Evolutionary conservation across 2,329 filamentous ascomycete species (phyloP).

Genomic region (Penicillium sp.): DNA sequence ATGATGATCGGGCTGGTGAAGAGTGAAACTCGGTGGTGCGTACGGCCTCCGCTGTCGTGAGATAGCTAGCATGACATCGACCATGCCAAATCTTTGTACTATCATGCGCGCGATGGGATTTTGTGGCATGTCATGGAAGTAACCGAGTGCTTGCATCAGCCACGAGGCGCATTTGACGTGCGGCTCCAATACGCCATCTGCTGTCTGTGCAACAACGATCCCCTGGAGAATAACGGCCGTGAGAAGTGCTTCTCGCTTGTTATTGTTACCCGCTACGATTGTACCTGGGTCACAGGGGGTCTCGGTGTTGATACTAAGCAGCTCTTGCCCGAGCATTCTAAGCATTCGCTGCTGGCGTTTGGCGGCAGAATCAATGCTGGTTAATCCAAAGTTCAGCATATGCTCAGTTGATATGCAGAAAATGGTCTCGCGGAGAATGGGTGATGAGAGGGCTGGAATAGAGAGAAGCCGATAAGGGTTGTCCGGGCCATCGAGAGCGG

Average conservation of each 20-base stretch:
- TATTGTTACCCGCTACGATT: conserved; percentile 1
- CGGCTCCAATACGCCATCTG: conserved; percentile 24
- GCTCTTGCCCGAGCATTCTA: conserved; percentile 19
- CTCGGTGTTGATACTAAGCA: conserved; percentile 10
- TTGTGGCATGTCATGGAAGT: conserved; percentile 16
- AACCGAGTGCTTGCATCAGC: conserved; percentile 22
- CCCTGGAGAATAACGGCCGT: conserved; percentile 24
- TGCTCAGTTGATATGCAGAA: conserved; percentile 27
- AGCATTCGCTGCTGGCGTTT: conserved; percentile 25
- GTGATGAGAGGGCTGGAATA: conserved; percentile 21
- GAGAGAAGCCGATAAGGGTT: conserved; percentile 27
- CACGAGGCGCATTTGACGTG: conserved; percentile 24
- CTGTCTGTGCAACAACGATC: conserved; percentile 23
- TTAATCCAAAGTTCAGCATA: conserved; percentile 26
- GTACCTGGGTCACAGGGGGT: background rate
- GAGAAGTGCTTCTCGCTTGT: conserved; percentile 21
- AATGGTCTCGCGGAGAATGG: conserved; percentile 24
- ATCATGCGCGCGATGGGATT: conserved; percentile 17
- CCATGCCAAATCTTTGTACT: conserved; percentile 26
- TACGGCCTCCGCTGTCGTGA: conserved; percentile 23
- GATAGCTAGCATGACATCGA: conserved; percentile 26
- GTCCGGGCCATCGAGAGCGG: conserved; percentile 24
- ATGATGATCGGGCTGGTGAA: conserved; percentile 17
- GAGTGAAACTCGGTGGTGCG: conserved; percentile 18
- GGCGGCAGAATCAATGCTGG: conserved; percentile 20